Conservation (phyloP, 2,329 filamentous ascomycete genomes). For the Didymella glomerata region DNA sequence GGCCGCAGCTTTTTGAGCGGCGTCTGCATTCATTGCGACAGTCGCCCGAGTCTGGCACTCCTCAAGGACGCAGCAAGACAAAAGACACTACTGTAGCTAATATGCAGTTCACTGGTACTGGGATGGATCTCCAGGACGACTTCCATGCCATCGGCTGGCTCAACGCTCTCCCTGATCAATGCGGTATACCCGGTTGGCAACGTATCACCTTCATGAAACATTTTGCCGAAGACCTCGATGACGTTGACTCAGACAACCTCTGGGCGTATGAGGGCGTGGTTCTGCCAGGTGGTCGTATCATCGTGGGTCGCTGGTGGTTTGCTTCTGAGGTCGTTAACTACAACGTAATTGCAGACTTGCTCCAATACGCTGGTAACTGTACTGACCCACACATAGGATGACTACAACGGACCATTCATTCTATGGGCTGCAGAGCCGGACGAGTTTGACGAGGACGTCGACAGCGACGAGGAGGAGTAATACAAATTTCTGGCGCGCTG, state of each 20-base stretch:
- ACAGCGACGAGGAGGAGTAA: slow-evolving; percentile 7
- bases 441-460: slow-evolving; percentile 3
- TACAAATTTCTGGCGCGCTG: not conserved
- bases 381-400: slow-evolving; percentile 27
- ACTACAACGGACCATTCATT: slow-evolving; percentile 41
- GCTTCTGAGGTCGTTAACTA: slow-evolving; percentile 37
- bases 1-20: slow-evolving; percentile 54
- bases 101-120: slow-evolving; percentile 52
- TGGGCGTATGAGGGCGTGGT: slow-evolving; percentile 62
- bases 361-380: not conserved
- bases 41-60: slow-evolving; percentile 19
- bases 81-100: slow-evolving; percentile 16
- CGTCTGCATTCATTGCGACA: slow-evolving; percentile 49
- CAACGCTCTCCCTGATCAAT: slow-evolving; percentile 59
- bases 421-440: slow-evolving; percentile 48
- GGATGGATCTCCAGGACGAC: slow-evolving; percentile 48
- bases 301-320: slow-evolving; percentile 60
- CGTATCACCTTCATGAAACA: slow-evolving; percentile 65
- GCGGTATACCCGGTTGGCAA: slow-evolving; percentile 61
- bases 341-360: slow-evolving; percentile 24
- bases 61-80: slow-evolving; percentile 19
- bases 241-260: slow-evolving; percentile 46
- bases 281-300: slow-evolving; percentile 57
- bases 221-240: slow-evolving; percentile 45
- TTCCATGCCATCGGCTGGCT: slow-evolving; percentile 57